These are phyloP conservation scores for Xylaria multiplex DNA, from an alignment of 2,329 filamentous ascomycete genomes.

Conservation along the genomic window DNA sequence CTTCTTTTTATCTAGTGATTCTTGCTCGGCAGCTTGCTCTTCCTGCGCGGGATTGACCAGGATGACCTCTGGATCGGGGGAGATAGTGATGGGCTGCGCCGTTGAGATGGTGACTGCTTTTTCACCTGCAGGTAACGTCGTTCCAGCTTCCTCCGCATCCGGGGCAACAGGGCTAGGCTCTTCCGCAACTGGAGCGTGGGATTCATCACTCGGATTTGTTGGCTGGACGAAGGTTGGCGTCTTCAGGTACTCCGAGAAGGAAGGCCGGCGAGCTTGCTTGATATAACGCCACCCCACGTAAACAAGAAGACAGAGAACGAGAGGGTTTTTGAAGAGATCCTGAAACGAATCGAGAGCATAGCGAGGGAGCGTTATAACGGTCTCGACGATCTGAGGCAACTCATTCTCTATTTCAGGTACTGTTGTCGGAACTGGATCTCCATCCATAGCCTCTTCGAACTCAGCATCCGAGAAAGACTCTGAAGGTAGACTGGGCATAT, in stretches of 20 bases:
- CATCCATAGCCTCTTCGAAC: conserved; percentile 46
- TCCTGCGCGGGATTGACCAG: conserved; percentile 34
- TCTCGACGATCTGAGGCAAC: conserved; percentile 58
- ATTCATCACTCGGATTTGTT: conserved; percentile 26
- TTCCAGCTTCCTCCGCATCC: background rate
- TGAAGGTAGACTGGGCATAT: conserved; percentile 49
- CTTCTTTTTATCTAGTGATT: conserved; percentile 65
- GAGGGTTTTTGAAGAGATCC: conserved; percentile 59
- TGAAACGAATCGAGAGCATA: conserved; percentile 61
- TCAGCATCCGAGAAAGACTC: conserved; percentile 39
- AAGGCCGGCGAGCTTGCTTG: conserved; percentile 55
- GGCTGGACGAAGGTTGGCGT: conserved; percentile 41
- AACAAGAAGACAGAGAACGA: conserved; percentile 47
- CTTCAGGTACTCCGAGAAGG: conserved; percentile 33
- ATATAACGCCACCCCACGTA: conserved; percentile 56
- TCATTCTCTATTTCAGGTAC: conserved; percentile 48
- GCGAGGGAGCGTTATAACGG: conserved; percentile 61
- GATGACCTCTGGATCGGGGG: conserved; percentile 36
- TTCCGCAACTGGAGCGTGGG: conserved; percentile 15
- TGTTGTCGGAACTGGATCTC: conserved; percentile 48
- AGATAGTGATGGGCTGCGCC: conserved; percentile 32
- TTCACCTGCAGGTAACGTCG: conserved; percentile 7
- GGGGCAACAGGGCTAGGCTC: conserved; percentile 7
- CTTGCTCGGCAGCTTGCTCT: conserved; percentile 44
- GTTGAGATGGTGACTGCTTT: conserved; percentile 32